Conservation (phyloP, 208 protist genomes). For the Crithidia fasciculata region DNA sequence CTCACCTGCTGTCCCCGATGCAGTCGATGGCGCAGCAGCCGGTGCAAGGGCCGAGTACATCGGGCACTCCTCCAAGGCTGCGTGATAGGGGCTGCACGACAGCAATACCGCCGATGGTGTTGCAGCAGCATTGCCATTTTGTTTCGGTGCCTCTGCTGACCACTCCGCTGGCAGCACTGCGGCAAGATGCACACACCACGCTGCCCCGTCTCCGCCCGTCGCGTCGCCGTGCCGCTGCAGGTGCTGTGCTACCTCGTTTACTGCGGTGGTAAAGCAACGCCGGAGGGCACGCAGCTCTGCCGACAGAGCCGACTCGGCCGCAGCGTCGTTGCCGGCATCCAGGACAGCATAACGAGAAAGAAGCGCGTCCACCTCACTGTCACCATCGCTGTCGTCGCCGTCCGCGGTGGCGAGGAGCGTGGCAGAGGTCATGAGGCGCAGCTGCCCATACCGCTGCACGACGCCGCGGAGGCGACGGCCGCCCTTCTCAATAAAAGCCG, state of each 20-base stretch:
- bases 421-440: constrained; percentile 83
- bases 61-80: constrained; percentile 66
- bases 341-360: constrained; percentile 45
- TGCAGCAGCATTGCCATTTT: neutral
- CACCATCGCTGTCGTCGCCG: neutral
- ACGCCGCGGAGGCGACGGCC: constrained; percentile 59
- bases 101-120: constrained; percentile 52
- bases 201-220: constrained; percentile 21
- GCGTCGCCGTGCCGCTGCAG: constrained; percentile 26
- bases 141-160: neutral
- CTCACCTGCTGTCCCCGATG: neutral
- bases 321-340: constrained; percentile 44
- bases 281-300: constrained; percentile 53
- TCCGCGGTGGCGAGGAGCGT: constrained; percentile 35
- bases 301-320: constrained; percentile 51
- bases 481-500: constrained; percentile 61
- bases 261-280: constrained; percentile 34
- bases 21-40: neutral
- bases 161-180: constrained; percentile 20
- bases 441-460: constrained; percentile 68
- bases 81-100: constrained; percentile 57
- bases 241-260: constrained; percentile 37
- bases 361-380: constrained; percentile 16
- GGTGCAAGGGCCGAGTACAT: constrained; percentile 42
- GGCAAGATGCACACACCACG: constrained; percentile 72